Evolutionary conservation across 352 stramenopile genomes (phyloP).

Genomic region (Hyaloperonospora brassicae): DNA sequence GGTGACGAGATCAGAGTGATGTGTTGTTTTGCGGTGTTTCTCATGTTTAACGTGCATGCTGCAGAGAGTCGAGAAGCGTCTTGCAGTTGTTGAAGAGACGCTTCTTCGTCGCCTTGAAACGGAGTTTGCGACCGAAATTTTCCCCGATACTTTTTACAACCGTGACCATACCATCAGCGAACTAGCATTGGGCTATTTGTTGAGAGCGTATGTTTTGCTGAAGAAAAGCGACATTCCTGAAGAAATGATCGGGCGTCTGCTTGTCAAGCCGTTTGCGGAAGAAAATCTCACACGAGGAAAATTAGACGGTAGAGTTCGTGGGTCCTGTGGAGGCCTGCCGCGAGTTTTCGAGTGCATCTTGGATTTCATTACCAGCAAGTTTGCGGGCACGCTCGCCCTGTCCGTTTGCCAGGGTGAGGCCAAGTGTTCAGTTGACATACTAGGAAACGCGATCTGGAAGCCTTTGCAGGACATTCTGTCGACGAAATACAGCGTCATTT

Average conservation of each 20-base stretch:
- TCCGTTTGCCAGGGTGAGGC: conserved; percentile 57
- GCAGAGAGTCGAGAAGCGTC: conserved; percentile 61
- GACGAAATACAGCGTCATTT: conserved; percentile 71
- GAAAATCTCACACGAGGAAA: conserved; percentile 70
- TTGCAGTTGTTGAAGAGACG: conserved; percentile 62
- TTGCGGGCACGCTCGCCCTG: conserved; percentile 47
- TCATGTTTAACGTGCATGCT: conserved; percentile 3
- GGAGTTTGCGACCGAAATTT: conserved; percentile 80
- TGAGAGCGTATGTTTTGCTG: conserved; percentile 69
- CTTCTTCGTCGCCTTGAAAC: conserved; percentile 68
- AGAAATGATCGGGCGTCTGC: conserved; percentile 69
- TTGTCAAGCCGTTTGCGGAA: conserved; percentile 73
- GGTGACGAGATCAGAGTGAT: background rate
- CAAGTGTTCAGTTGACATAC: conserved; percentile 66
- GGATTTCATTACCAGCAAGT: conserved; percentile 67
- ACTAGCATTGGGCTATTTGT: conserved; percentile 51
- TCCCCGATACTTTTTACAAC: conserved; percentile 83
- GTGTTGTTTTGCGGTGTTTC: background rate
- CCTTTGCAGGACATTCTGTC: conserved; percentile 58
- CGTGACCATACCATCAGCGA: conserved; percentile 67
- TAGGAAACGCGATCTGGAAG: conserved; percentile 80
- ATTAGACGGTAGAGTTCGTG: conserved; percentile 57
- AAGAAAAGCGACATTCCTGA: conserved; percentile 71
- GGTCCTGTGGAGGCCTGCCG: conserved; percentile 67
- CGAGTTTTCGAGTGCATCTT: conserved; percentile 68